Conservation (phyloP, 768 basidiomycete genomes). For the Tricholoma bakamatsutake region DNA sequence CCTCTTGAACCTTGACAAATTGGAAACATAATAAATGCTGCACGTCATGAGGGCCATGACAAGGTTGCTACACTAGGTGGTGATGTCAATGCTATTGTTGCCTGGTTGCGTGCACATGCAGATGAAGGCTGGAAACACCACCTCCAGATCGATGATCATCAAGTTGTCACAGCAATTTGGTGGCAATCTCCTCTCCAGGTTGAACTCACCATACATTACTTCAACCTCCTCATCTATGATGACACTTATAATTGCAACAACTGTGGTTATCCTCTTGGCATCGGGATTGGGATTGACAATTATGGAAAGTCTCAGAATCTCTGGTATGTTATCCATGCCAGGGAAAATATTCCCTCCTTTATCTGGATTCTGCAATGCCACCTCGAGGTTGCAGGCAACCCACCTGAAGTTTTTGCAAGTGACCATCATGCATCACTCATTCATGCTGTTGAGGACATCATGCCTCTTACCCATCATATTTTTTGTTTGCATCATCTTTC, state of each 20-base stretch:
- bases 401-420: slow-evolving; percentile 6
- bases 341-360: slow-evolving; percentile 7
- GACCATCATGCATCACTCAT: slow-evolving; percentile 10
- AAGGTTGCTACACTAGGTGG: slow-evolving; percentile 21
- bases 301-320: slow-evolving; percentile 11
- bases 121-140: neutral
- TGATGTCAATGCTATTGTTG: slow-evolving; percentile 20
- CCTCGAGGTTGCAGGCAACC: slow-evolving; percentile 1
- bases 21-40: neutral
- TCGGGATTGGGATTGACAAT: slow-evolving; percentile 18
- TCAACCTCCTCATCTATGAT: slow-evolving; percentile 19
- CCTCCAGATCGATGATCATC: neutral
- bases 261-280: slow-evolving; percentile 1
- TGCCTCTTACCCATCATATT: slow-evolving; percentile 7
- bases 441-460: neutral
- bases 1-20: slow-evolving; percentile 26
- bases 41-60: slow-evolving; percentile 10
- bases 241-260: slow-evolving; percentile 17
- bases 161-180: slow-evolving; percentile 17
- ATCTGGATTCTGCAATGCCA: slow-evolving; percentile 17
- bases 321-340: slow-evolving; percentile 20
- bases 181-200: slow-evolving; percentile 28
- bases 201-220: slow-evolving; percentile 12
- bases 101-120: slow-evolving; percentile 7
- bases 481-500: slow-evolving; percentile 24